Evolutionary conservation across 345 rosid genomes (phyloP).

Genomic region (Melaleuca quinquenervia): DNA sequence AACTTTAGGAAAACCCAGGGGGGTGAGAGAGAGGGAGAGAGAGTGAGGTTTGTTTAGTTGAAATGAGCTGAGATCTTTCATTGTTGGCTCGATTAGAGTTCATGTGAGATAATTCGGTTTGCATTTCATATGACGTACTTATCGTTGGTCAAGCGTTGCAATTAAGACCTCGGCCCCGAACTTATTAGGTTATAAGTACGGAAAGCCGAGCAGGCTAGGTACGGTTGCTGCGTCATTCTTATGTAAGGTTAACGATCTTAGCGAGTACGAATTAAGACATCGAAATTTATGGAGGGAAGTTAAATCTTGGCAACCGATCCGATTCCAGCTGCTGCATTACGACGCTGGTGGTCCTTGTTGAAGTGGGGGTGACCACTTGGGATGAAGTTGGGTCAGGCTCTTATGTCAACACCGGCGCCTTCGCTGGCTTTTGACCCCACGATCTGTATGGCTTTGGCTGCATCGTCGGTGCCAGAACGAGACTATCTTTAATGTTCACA

Average conservation of each 20-base stretch:
- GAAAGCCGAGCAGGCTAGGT: accelerated
- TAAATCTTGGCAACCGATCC: background rate
- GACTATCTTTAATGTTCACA: background rate
- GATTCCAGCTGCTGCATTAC: background rate
- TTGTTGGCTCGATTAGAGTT: background rate
- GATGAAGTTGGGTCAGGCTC: background rate
- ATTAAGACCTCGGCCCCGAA: accelerated
- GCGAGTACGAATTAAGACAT: background rate
- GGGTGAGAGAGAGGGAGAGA: no score
- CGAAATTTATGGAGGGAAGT: background rate
- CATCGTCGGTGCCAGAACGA: background rate
- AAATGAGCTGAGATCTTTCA: accelerated
- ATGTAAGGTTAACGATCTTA: background rate
- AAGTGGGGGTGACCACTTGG: background rate
- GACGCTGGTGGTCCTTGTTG: background rate
- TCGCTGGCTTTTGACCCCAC: background rate
- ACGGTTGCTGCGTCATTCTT: accelerated
- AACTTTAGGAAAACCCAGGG: no score
- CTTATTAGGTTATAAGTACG: accelerated
- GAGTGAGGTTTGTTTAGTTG: no score
- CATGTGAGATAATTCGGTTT: background rate
- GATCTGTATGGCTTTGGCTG: background rate
- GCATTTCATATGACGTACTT: background rate
- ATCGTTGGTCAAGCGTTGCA: background rate
- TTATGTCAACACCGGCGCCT: background rate